Base-by-base conservation (phyloP, 768 basidiomycete species). In the Tylopilus vinaceipallidus region DNA sequence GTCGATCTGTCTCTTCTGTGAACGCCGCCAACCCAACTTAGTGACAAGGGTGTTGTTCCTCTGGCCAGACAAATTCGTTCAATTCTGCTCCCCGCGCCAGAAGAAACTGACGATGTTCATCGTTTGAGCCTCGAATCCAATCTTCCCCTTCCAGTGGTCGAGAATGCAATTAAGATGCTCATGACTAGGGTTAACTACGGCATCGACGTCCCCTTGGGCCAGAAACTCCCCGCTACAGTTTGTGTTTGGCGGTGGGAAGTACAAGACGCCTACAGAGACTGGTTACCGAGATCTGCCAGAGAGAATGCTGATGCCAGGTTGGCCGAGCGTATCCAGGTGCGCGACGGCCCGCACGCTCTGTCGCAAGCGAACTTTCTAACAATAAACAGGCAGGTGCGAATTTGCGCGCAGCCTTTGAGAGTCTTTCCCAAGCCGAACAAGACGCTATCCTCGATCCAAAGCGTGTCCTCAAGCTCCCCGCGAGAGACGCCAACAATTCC, bases 191-290 rank as follows among this genome's bases (percentile, higher is more conserved):
- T 77, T 23, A 94, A 95, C 65, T 95, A 95, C 60, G 93, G 93
- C 2, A 67, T 94, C 6, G 82, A 89, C 45, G 55, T 33, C 20
- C 68, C 71, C 2, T 60, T 70, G 16, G 79, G 78, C 30, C 71
- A 71, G 45, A 88, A 78, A 62, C 60, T 73, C 19, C 83, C 86
- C 13, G 80, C 84, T 7, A 71, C 79, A n/a, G 68, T 89, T 29
- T 84, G 79, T 53, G 71, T 87, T 19, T 95, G 90, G 91, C 75
- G 88, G 44, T 95, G 92, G 93, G 93, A 95, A 64, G 83, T 88
- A 11, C 81, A 80, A 58, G 75, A 80, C 3, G 57, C 75, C 17
- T 73, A 77, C 54, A 70, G 71, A 50, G 74, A 79, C 48, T 86
- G 84, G 79, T 64, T 93, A 27, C 87, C 88, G 0, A 83, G 80